Conservation (phyloP, 1,284 basidiomycete genomes). For the Heliocybe sulcata region DNA sequence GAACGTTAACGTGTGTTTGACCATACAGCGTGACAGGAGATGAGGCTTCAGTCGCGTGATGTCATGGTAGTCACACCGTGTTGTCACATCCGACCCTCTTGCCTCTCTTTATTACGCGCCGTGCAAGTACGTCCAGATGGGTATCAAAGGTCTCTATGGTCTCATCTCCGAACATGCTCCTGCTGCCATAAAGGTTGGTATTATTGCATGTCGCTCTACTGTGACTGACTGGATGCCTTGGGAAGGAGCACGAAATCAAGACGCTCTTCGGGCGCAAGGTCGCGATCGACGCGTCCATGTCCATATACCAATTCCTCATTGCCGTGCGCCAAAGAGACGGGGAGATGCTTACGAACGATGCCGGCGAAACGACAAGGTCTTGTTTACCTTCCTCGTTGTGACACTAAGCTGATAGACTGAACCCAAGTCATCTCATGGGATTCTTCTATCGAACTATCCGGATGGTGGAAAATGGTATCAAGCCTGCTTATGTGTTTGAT, state of each 20-base stretch:
- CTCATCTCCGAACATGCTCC: constrained; percentile 90
- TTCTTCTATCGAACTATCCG: constrained; percentile 97
- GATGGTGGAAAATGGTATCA: constrained; percentile 99
- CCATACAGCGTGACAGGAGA: too few species aligned
- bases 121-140: constrained; percentile 60
- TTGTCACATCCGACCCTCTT: too few species aligned
- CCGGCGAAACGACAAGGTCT: constrained; percentile 88
- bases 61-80: too few species aligned
- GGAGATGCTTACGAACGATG: constrained; percentile 94
- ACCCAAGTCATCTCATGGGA: constrained; percentile 90
- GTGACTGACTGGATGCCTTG: constrained; percentile 1
- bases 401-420: not conserved
- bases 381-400: constrained; percentile 7
- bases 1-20: too few species aligned
- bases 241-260: constrained; percentile 95
- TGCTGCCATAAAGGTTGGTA: constrained; percentile 55
- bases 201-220: not conserved
- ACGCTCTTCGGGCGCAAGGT: constrained; percentile 97
- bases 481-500: constrained; percentile 98
- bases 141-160: constrained; percentile 90
- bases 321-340: constrained; percentile 96
- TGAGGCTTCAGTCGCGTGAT: too few species aligned
- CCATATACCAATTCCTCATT: constrained; percentile 94
- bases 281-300: constrained; percentile 97
- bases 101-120: too few species aligned